Evolutionary conservation across 2,329 filamentous ascomycete species (phyloP).

Genomic region (Neopestalotiopsis sp.): DNA sequence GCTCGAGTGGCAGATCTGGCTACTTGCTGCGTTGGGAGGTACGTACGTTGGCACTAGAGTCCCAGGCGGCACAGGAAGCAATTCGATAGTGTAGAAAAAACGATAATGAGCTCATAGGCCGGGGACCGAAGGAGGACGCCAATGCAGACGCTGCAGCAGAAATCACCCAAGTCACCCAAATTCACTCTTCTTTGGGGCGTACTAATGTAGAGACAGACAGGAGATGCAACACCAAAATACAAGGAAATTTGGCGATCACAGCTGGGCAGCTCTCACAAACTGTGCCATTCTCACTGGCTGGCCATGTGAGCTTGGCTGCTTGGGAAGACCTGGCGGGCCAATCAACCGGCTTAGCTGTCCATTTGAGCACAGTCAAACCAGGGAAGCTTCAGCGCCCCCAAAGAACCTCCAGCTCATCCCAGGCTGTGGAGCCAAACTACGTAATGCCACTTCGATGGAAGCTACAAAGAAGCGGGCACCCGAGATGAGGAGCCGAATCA

Average conservation of each 20-base stretch:
- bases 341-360: not conserved
- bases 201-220: not conserved
- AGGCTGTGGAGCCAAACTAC: constrained; percentile 17
- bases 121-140: constrained; percentile 13
- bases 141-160: constrained; percentile 9
- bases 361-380: not conserved
- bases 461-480: not conserved
- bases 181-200: not conserved
- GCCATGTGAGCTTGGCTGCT: not conserved
- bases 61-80: not conserved
- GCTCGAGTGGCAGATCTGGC: not conserved
- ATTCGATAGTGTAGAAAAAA: constrained; percentile 12
- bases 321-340: not conserved
- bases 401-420: constrained; percentile 4
- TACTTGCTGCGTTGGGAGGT: not conserved
- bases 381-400: not conserved
- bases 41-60: not conserved
- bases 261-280: not conserved
- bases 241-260: not conserved
- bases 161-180: not conserved
- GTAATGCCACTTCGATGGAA: constrained; percentile 7
- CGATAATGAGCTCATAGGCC: not conserved
- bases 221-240: constrained; percentile 11
- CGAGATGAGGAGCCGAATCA: not conserved
- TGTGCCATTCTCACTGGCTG: not conserved